A percentile compares a stretch with the other conserved stretches of the same genome.
These are phyloP conservation scores for Xylariales sp. DNA, from an alignment of 2,329 filamentous ascomycete species.

Conservation along the genomic window DNA sequence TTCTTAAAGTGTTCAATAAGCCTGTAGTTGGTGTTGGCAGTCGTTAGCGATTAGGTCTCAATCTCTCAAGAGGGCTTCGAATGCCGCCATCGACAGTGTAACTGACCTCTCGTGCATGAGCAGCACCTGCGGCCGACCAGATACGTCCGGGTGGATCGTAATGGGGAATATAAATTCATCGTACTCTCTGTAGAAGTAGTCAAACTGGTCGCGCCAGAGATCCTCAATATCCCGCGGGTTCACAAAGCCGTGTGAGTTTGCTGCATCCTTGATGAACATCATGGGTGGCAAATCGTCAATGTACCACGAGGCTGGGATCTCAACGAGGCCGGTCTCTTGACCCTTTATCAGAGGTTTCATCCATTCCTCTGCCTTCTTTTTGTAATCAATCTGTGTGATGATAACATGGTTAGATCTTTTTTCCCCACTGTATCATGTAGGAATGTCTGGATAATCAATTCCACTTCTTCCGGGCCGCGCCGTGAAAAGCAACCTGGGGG, in stretches of 20 bases:
- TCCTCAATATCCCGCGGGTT: slow-evolving; percentile 58
- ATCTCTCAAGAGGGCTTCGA: too few species aligned
- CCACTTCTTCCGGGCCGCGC: too few species aligned
- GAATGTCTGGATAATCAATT: too few species aligned
- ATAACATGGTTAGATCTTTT: too few species aligned
- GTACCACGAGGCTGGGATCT: slow-evolving; percentile 63
- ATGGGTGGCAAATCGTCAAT: slow-evolving; percentile 62
- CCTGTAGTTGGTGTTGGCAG: slow-evolving; percentile 1
- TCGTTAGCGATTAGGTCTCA: neutral
- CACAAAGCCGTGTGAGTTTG: slow-evolving; percentile 58
- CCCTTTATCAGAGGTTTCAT: slow-evolving; percentile 62
- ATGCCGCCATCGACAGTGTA: too few species aligned
- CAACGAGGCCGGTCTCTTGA: slow-evolving; percentile 57
- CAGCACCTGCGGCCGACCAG: slow-evolving; percentile 66
- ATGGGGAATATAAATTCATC: slow-evolving; percentile 76
- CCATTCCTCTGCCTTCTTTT: slow-evolving; percentile 56
- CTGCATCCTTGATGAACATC: slow-evolving; percentile 67
- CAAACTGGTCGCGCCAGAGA: slow-evolving; percentile 63
- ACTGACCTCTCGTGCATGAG: slow-evolving; percentile 66
- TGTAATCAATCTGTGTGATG: slow-evolving; percentile 65
- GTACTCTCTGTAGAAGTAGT: slow-evolving; percentile 73
- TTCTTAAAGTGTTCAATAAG: slow-evolving; percentile 35
- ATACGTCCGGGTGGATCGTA: slow-evolving; percentile 72
- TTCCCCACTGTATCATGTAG: too few species aligned
- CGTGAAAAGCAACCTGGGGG: too few species aligned